A percentile compares a stretch with the other conserved stretches of the same genome.
phyloP scores from a whole-genome alignment of 805 yeast species.

The Priceomyces haplophilus region DNA sequence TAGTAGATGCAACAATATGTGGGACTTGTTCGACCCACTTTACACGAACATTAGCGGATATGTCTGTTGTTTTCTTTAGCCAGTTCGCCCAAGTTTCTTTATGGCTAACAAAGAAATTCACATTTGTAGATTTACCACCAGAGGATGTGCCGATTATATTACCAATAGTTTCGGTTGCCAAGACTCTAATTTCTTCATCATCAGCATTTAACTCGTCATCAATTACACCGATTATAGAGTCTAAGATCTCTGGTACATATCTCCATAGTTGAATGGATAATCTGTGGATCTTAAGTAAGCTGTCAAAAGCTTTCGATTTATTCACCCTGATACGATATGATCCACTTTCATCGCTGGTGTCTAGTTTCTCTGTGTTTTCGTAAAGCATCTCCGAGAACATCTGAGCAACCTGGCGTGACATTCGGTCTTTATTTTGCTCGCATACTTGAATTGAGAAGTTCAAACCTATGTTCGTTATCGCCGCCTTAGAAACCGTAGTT shows the following conservation, averaged over 20 bases:
- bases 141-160: conserved; percentile 43
- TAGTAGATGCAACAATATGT: conserved; percentile 40
- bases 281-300: conserved; percentile 59
- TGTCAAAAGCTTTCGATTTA: conserved; percentile 29
- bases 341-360: conserved; percentile 13
- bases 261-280: conserved; percentile 71
- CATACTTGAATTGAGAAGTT: conserved; percentile 66
- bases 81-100: conserved; percentile 63
- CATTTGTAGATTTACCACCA: conserved; percentile 35
- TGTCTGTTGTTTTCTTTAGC: conserved; percentile 73
- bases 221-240: conserved; percentile 72
- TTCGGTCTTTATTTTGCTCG: conserved; percentile 63
- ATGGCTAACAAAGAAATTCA: conserved; percentile 58
- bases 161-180: conserved; percentile 76
- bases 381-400: conserved; percentile 74
- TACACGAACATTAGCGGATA: conserved; percentile 58
- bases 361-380: conserved; percentile 37
- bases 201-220: conserved; percentile 80
- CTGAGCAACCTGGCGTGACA: conserved; percentile 74
- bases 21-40: conserved; percentile 67
- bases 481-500: conserved; percentile 18
- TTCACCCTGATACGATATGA: neutral
- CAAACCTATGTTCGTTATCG: conserved; percentile 55
- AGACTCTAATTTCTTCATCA: conserved; percentile 53
- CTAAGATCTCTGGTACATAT: conserved; percentile 68